phyloP scores from a whole-genome alignment of 1,139 yeast species.

The Pichiaceae sp. region DNA sequence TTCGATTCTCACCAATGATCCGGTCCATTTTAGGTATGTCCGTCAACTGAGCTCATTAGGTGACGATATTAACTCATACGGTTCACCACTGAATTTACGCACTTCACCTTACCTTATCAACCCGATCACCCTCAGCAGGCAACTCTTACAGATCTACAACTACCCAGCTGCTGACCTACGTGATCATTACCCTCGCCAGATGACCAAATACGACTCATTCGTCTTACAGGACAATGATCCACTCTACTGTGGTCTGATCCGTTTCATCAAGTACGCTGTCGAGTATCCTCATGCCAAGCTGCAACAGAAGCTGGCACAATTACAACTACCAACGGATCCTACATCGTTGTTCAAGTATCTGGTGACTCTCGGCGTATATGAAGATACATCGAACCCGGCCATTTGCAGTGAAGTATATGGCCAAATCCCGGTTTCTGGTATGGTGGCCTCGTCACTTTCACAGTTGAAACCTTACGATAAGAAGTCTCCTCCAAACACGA shows the following conservation, averaged over 20 bases:
- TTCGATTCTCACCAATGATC: slow-evolving; percentile 16
- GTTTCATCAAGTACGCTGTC: slow-evolving; percentile 19
- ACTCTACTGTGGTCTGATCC: slow-evolving; percentile 12
- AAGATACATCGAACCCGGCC: slow-evolving; percentile 10
- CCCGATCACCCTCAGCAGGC: slow-evolving; percentile 10
- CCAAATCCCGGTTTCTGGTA: slow-evolving; percentile 2
- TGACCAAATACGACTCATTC: slow-evolving; percentile 10
- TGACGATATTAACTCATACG: slow-evolving; percentile 7
- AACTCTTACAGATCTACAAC: slow-evolving; percentile 9
- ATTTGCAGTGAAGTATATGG: slow-evolving; percentile 19
- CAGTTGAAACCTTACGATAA: slow-evolving; percentile 1
- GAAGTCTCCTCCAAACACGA: not conserved
- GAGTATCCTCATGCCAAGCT: slow-evolving; percentile 20
- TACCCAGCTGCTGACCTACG: slow-evolving; percentile 7
- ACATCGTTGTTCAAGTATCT: slow-evolving; percentile 10
- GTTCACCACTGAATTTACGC: slow-evolving; percentile 11
- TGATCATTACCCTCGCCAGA: slow-evolving; percentile 8
- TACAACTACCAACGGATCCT: slow-evolving; percentile 7
- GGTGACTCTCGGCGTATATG: slow-evolving; percentile 10
- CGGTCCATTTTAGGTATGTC: slow-evolving; percentile 15
- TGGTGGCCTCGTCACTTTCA: not conserved
- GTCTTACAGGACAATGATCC: slow-evolving; percentile 10
- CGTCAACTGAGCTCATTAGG: slow-evolving; percentile 2
- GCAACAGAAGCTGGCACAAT: slow-evolving; percentile 7
- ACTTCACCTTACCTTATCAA: slow-evolving; percentile 15